Evolutionary conservation across 768 basidiomycete genomes (phyloP), one percentile per base, ranked within the genome.

Genomic region (Calocera cornea): DNA sequence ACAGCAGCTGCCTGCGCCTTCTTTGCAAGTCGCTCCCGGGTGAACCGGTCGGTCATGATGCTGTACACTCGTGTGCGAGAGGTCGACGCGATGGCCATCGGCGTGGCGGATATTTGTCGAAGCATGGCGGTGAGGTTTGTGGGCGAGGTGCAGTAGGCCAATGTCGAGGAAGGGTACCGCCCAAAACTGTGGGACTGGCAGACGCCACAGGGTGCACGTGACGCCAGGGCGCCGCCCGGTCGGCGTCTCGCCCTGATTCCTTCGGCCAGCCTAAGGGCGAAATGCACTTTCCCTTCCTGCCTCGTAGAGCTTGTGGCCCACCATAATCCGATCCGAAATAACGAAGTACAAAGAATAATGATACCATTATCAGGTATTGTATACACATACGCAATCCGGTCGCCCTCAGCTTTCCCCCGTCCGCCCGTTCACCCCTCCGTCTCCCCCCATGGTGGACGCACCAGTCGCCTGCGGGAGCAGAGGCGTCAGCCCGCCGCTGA

Each of bases 401-500:
- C 44, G 19, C 54, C 10, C 54, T 60, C 27, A 60, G 31, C 54
- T 60, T 27, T 60, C 54, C 16, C 54, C 54, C 31, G 27, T 33
- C 19, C 54, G 31, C 54, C 54, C 44, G 44, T 47, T 47, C 44
- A 47, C 44, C 16, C 19, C 19, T 47, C 54, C 54, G 31, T 60
- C 54, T 16, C 54, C 22, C 11, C 40, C 44, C 54, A 60, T 60
- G 14, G 54, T 60, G 14, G 54, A 60, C 54, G 54, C 54, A 7
- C 54, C 54, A 27, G 54, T 60, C 31, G 54, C 54, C 22, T 60
- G 54, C 27, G 54, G 54, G 11, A 60, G 31, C 31, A 60, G 22
- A 2, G 54, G 54, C 10, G 54, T 60, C 16, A 60, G 31, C 14
- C 89, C 89, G 33, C 85, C 86, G 69, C 87, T 90, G 73, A 97